These are phyloP conservation scores for Closterium sp. DNA, from an alignment of 139 green algal genomes.

Conservation along the genomic window DNA sequence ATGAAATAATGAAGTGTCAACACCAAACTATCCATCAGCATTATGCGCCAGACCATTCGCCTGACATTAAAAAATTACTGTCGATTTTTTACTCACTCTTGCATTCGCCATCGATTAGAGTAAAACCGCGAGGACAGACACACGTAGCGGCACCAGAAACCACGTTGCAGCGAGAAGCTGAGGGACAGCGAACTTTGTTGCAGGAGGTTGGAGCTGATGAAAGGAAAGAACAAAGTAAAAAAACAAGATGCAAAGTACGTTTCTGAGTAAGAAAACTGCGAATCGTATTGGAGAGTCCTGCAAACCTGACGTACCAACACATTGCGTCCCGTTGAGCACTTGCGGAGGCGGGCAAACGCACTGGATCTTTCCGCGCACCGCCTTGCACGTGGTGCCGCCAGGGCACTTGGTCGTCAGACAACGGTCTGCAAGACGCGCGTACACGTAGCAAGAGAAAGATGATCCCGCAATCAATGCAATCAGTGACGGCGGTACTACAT, in stretches of 20 bases:
- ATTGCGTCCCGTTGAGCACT: not conserved
- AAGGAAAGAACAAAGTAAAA: not conserved
- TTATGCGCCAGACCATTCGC: too few species aligned
- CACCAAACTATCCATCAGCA: too few species aligned
- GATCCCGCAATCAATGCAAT: too few species aligned
- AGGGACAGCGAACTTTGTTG: not conserved
- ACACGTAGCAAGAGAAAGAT: too few species aligned
- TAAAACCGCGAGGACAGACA: not conserved
- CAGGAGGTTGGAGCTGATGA: not conserved
- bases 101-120: not conserved
- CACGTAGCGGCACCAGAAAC: not conserved
- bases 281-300: too few species aligned
- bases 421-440: not conserved
- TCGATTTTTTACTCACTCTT: not conserved
- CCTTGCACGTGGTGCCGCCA: not conserved
- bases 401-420: not conserved
- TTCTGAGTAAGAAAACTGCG: too few species aligned
- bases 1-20: too few species aligned
- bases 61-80: too few species aligned
- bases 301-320: not conserved
- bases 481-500: too few species aligned
- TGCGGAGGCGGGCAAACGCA: not conserved
- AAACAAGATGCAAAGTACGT: not conserved
- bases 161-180: not conserved
- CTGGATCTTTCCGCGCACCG: not conserved